These are phyloP conservation scores for Blepharisma japonicum DNA, from an alignment of 73 alveolate genomes.

Conservation along the genomic window DNA sequence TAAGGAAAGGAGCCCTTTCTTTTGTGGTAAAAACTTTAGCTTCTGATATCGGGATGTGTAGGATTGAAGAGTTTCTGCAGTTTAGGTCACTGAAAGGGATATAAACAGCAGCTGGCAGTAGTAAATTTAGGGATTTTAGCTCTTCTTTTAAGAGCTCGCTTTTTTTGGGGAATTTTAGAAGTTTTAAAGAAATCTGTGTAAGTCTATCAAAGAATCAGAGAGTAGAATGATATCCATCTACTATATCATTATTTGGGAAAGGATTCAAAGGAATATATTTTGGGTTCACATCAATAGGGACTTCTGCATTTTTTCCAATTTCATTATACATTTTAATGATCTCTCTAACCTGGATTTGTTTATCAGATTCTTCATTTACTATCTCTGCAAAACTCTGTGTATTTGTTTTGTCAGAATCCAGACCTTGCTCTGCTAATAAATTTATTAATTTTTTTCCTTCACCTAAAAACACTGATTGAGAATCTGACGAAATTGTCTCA, in stretches of 20 bases:
- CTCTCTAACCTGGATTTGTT: not conserved
- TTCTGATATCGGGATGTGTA: conserved; percentile 66
- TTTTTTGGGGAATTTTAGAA: not conserved
- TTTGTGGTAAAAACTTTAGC: conserved; percentile 75
- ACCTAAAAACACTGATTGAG: not conserved
- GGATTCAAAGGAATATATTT: conserved; percentile 9
- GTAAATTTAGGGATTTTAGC: conserved; percentile 38
- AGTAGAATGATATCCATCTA: not conserved
- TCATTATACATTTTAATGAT: not conserved
- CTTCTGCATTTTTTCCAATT: not conserved
- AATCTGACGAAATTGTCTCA: not conserved
- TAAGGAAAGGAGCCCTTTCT: conserved; percentile 86
- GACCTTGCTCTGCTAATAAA: too few relatives aligned
- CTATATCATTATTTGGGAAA: not conserved
- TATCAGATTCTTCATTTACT: not conserved
- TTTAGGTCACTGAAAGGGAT: conserved; percentile 43
- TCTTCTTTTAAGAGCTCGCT: conserved; percentile 30
- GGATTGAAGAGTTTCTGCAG: conserved; percentile 66
- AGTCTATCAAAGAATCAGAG: not conserved
- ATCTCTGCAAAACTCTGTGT: too few relatives aligned
- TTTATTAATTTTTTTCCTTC: not conserved
- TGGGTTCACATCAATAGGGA: not conserved
- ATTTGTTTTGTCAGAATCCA: too few relatives aligned
- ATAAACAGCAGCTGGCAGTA: conserved; percentile 56
- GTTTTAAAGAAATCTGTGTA: not conserved